Evolutionary conservation across 768 basidiomycete species (phyloP).

Genomic region (Leccinum subtestaceum): DNA sequence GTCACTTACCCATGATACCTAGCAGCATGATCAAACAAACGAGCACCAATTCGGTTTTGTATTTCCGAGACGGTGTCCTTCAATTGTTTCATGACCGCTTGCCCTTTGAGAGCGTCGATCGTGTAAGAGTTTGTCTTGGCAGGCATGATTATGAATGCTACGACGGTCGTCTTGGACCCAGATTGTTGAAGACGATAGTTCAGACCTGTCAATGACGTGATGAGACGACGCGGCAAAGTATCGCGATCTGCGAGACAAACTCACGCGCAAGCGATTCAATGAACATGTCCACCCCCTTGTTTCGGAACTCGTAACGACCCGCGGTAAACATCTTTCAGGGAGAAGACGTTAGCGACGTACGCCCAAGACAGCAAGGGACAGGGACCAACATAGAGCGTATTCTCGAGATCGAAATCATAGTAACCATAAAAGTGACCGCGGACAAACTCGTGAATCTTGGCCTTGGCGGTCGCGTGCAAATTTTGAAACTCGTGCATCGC

Average conservation of each 20-base stretch:
- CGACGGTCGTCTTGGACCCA: constrained; percentile 77
- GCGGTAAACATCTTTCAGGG: constrained; percentile 87
- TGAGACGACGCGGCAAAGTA: not conserved
- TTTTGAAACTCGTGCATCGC: constrained; percentile 99
- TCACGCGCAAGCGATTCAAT: constrained; percentile 91
- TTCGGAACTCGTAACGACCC: constrained; percentile 98
- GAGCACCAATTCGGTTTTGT: constrained; percentile 86
- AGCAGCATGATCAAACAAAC: constrained; percentile 92
- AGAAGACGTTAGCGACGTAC: constrained; percentile 4
- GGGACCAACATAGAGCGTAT: constrained; percentile 72
- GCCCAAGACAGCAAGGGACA: not conserved
- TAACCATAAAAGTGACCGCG: constrained; percentile 98
- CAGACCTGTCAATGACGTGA: constrained; percentile 35
- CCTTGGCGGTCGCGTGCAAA: constrained; percentile 85
- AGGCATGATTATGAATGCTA: constrained; percentile 99
- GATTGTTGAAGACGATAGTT: constrained; percentile 61
- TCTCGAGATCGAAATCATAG: constrained; percentile 93
- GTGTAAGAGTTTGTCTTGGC: constrained; percentile 96
- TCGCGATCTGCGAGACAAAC: constrained; percentile 19
- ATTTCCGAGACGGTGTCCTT: constrained; percentile 95
- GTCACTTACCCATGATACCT: constrained; percentile 79
- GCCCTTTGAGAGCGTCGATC: constrained; percentile 93
- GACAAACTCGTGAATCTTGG: constrained; percentile 98
- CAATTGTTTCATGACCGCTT: constrained; percentile 96
- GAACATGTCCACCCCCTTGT: constrained; percentile 99